phyloP scores from a whole-genome alignment of 208 protist species.

The Wallacemonas sp. region DNA sequence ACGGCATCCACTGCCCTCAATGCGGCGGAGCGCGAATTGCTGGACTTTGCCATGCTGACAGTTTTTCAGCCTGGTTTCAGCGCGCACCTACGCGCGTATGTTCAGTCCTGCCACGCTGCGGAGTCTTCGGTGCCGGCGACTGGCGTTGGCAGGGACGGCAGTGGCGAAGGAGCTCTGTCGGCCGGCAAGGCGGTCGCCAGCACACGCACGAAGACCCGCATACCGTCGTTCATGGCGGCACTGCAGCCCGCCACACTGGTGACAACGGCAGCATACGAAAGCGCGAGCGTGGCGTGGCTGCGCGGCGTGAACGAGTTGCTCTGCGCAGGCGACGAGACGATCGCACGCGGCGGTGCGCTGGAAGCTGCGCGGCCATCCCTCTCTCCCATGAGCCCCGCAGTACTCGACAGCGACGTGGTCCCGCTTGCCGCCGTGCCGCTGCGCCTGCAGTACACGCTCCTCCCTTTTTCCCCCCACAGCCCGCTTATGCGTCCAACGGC shows the following conservation, averaged over 20 bases:
- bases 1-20: neutral
- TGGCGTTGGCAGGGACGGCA: too few species aligned
- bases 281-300: slow-evolving; percentile 5
- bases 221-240: neutral
- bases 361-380: too few species aligned
- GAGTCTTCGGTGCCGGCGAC: neutral
- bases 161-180: too few species aligned
- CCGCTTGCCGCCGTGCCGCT: neutral
- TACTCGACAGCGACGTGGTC: neutral
- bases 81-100: neutral
- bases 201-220: too few species aligned
- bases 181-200: too few species aligned
- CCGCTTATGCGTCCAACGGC: too few species aligned
- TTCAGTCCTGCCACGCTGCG: neutral
- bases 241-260: neutral
- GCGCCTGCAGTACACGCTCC: neutral
- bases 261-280: neutral
- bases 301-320: slow-evolving; percentile 3
- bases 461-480: neutral
- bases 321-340: too few species aligned
- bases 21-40: neutral
- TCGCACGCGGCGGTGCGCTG: too few species aligned
- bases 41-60: slow-evolving; percentile 7
- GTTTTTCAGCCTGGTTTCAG: neutral
- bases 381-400: too few species aligned